Conservation (phyloP, 1,284 basidiomycete species). For the Marasmius oreades region DNA sequence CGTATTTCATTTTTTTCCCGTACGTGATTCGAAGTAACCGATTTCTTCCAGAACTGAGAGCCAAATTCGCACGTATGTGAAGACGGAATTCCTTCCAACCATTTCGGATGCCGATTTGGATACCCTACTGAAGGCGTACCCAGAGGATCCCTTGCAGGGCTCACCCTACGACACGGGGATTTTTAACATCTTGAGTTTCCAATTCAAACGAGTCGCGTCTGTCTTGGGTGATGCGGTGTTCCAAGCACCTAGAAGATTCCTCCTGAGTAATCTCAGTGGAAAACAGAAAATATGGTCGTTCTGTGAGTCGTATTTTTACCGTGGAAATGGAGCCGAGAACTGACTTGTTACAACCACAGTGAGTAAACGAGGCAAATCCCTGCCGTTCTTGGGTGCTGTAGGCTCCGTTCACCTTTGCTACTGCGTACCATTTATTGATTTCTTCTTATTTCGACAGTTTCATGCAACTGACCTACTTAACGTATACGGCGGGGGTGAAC, state of each 20-base stretch:
- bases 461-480: conserved; percentile 41
- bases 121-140: conserved; percentile 35
- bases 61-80: conserved; percentile 34
- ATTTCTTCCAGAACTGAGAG: conserved; percentile 29
- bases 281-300: conserved; percentile 48
- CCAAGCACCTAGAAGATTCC: conserved; percentile 50
- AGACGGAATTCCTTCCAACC: conserved; percentile 29
- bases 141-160: conserved; percentile 39
- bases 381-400: conserved; percentile 43
- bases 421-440: conserved; percentile 16
- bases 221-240: conserved; percentile 51
- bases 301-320: conserved; percentile 26
- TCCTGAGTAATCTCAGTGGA: conserved; percentile 37
- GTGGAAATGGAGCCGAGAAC: not conserved
- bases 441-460: conserved; percentile 14
- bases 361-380: conserved; percentile 39
- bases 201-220: conserved; percentile 52
- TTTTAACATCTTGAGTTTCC: conserved; percentile 40
- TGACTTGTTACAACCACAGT: conserved; percentile 33
- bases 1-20: conserved; percentile 7
- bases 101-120: conserved; percentile 26
- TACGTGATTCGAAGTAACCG: not conserved
- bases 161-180: conserved; percentile 50
- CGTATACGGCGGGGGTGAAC: conserved; percentile 32
- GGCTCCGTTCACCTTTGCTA: conserved; percentile 14